Conservation (phyloP, 164 flowering plant genomes). For the Vitis cinerea region DNA sequence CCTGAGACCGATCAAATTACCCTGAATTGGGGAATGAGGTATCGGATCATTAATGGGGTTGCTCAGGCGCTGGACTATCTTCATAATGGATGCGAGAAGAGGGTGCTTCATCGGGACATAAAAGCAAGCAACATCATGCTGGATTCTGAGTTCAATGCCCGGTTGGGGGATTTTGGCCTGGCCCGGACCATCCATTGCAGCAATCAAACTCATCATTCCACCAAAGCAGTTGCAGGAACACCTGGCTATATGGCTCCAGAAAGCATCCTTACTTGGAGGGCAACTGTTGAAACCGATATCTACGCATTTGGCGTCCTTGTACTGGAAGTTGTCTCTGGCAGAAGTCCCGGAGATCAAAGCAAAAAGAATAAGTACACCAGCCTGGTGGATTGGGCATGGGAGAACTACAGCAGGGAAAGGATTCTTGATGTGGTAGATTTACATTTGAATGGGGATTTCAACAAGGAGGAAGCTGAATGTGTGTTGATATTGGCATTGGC, state of each 20-base stretch:
- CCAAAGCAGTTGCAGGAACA: conserved; percentile 43
- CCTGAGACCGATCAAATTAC: no score
- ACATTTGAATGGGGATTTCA: conserved; percentile 20
- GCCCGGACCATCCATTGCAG: no score
- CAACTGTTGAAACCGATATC: conserved; percentile 39
- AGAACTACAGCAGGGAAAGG: conserved; percentile 20
- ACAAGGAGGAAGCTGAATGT: conserved; percentile 27
- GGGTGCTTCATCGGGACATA: no score
- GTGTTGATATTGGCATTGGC: conserved; percentile 42
- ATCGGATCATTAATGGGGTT: no score
- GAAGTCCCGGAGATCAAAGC: conserved; percentile 28
- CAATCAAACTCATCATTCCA: no score
- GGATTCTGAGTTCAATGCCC: no score
- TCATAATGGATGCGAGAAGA: no score
- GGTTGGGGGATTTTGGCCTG: no score
- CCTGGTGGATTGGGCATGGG: conserved; percentile 46
- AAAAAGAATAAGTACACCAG: conserved; percentile 13
- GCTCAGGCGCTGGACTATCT: no score
- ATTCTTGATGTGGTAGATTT: conserved; percentile 33
- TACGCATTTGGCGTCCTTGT: conserved; percentile 43
- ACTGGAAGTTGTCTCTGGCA: conserved; percentile 42
- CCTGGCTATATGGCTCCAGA: conserved; percentile 57
- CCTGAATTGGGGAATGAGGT: no score
- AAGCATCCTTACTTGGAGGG: conserved; percentile 31
- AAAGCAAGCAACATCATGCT: no score